Base-by-base conservation (phyloP, 352 stramenopile genomes). In the Pythium aquatile region DNA sequence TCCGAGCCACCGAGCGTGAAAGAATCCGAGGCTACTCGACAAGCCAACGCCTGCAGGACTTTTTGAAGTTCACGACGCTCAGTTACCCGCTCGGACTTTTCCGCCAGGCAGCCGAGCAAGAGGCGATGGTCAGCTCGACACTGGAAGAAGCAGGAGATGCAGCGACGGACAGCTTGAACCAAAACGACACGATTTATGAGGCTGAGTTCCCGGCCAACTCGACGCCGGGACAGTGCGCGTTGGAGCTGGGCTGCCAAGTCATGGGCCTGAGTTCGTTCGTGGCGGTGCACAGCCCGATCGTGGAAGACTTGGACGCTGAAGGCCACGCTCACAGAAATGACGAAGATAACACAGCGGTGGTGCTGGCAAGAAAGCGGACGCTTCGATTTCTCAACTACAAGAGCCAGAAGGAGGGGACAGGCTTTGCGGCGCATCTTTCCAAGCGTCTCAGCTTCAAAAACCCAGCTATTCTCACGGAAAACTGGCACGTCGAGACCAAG, bases 181-280 rank as follows among this genome's bases (percentile, higher is more conserved):
- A 66, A 20, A 56, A 44, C 37, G 81, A 90, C 47, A 70, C 79
- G 39, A 49, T 73, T 6, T 90, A 88, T 49, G 81, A 88, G 58
- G 79, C 81, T 16, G 73, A 88, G 61, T 93, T 93, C 57, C 84
- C 82, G 9, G 61, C 73, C 5, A 90, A 91, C 73, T 81, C 82
- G 14, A 87, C 81, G 2, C 72, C 85, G 5, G 85, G 85, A 2
- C 79, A 88, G 55, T 91, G 81, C 49, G 85, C 85, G 30, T 60
- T 93, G 1, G 78, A 91, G 56, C 63, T 93, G 3, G 73, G 64
- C 0, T 83, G 75, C 33, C 85, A 91, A 63, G 75, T 90, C n/a
- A 73, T 91, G 28, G 82, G 85, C 9, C 83, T 78, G 30, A 90
- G 82, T 62, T 81, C 74, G 14, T 63, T 93, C 28, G 62, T 59